Conservation (phyloP, 2,329 filamentous ascomycete species). For the Metarhizium guizhouense region DNA sequence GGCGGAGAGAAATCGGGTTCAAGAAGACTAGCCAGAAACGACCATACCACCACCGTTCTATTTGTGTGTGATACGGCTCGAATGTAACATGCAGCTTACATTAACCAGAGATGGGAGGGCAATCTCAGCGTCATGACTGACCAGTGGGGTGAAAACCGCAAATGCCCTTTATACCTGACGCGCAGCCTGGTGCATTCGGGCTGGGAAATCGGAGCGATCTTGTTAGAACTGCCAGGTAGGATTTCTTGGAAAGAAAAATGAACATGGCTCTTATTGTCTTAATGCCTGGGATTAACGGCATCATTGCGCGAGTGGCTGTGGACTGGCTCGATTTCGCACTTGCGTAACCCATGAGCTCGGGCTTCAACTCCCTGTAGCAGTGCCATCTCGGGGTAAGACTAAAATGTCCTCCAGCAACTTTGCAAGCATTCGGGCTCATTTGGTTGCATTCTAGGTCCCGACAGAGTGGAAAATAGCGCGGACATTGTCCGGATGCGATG, state of each 20-base stretch:
- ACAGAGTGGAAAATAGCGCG: slow-evolving; percentile 3
- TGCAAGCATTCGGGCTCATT: background rate
- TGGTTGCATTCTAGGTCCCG: background rate
- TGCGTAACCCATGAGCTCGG: background rate
- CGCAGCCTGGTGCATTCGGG: too few species aligned
- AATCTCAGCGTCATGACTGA: too few species aligned
- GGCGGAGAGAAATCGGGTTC: too few species aligned
- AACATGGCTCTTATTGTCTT: background rate
- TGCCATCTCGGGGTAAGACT: background rate
- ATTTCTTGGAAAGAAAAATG: background rate
- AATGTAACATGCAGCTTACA: too few species aligned
- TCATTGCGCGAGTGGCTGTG: background rate
- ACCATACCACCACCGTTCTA: too few species aligned
- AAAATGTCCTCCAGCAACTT: background rate
- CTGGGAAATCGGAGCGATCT: background rate
- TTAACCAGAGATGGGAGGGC: too few species aligned
- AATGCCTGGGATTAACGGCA: background rate
- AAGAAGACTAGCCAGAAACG: too few species aligned
- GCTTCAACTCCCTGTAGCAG: background rate
- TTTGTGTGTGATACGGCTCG: too few species aligned
- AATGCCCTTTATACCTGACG: too few species aligned
- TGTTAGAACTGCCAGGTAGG: background rate
- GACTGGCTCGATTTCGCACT: too few species aligned
- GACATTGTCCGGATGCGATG: slow-evolving; percentile 1
- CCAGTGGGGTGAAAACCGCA: too few species aligned